Evolutionary conservation across 805 yeast genomes (phyloP).

Genomic region (Blastobotrys attinorum): DNA sequence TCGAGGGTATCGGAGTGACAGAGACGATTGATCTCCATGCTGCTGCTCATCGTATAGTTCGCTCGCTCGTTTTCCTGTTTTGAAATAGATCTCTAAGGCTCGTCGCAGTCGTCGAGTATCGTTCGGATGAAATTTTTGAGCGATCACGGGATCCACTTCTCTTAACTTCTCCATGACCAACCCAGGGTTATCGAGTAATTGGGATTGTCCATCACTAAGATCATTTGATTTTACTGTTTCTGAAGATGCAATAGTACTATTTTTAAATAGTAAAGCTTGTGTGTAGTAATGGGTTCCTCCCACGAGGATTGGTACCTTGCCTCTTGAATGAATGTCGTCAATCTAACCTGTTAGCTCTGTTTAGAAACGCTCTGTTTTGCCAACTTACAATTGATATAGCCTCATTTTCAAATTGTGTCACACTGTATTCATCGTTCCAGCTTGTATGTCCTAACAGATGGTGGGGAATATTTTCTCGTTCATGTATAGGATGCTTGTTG

Average conservation of each 20-base stretch:
- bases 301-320: constrained; percentile 77
- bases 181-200: constrained; percentile 42
- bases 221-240: constrained; percentile 2
- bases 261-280: constrained; percentile 66
- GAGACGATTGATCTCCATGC: constrained; percentile 22
- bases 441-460: constrained; percentile 79
- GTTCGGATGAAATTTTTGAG: constrained; percentile 84
- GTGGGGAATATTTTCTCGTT: constrained; percentile 68
- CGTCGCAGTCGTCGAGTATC: constrained; percentile 72
- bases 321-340: constrained; percentile 55
- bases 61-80: constrained; percentile 62
- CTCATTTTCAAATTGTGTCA: constrained; percentile 70
- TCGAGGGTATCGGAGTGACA: constrained; percentile 20
- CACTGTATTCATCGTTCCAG: constrained; percentile 76
- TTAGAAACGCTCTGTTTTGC: no score
- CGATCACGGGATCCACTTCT: constrained; percentile 59
- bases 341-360: no score
- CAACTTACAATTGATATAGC: constrained; percentile 52
- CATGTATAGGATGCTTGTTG: constrained; percentile 81
- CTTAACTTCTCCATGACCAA: constrained; percentile 40
- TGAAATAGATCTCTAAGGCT: constrained; percentile 70
- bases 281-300: constrained; percentile 96
- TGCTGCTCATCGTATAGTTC: constrained; percentile 60
- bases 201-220: constrained; percentile 29
- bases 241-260: constrained; percentile 47